phyloP scores from a whole-genome alignment of 2,329 filamentous ascomycete genomes.

The Thielaviopsis punctulata region DNA sequence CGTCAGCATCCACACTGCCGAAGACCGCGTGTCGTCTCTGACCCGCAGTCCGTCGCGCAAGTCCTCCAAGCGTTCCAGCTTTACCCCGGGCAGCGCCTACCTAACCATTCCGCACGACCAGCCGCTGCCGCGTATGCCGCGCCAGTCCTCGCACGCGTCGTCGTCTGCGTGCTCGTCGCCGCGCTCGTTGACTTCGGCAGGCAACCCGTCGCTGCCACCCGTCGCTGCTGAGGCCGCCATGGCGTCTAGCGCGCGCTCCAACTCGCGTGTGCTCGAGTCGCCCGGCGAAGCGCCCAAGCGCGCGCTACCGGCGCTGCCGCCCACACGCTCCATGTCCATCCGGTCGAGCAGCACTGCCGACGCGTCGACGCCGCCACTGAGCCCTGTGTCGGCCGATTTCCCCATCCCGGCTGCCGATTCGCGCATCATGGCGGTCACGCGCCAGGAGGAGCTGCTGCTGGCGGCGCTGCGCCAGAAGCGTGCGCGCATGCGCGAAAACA shows the following conservation, averaged over 20 bases:
- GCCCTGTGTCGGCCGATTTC: constrained; percentile 34
- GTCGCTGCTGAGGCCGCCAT: not conserved
- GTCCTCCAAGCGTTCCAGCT: constrained; percentile 24
- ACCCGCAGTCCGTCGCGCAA: constrained; percentile 17
- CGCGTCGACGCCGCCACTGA: constrained; percentile 32
- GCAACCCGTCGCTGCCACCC: constrained; percentile 2
- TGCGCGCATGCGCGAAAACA: constrained; percentile 34
- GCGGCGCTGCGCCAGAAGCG: constrained; percentile 39
- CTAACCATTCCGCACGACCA: constrained; percentile 23
- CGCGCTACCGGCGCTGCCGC: constrained; percentile 5
- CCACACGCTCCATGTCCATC: constrained; percentile 6
- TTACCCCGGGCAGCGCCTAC: constrained; percentile 25
- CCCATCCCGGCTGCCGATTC: constrained; percentile 24
- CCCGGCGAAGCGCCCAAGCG: constrained; percentile 9
- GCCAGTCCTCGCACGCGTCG: constrained; percentile 4
- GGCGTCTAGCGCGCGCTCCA: not conserved
- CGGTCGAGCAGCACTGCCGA: constrained; percentile 18
- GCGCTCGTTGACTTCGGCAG: constrained; percentile 9
- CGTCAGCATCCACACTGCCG: constrained; percentile 4
- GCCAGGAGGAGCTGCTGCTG: constrained; percentile 40
- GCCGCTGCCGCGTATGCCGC: constrained; percentile 4
- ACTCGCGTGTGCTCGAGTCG: not conserved
- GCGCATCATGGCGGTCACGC: constrained; percentile 39
- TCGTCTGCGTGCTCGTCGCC: constrained; percentile 16
- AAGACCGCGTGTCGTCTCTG: constrained; percentile 1